phyloP scores from a whole-genome alignment of 2,329 filamentous ascomycete species.

The Nothophaeocryptopus gaeumannii region DNA sequence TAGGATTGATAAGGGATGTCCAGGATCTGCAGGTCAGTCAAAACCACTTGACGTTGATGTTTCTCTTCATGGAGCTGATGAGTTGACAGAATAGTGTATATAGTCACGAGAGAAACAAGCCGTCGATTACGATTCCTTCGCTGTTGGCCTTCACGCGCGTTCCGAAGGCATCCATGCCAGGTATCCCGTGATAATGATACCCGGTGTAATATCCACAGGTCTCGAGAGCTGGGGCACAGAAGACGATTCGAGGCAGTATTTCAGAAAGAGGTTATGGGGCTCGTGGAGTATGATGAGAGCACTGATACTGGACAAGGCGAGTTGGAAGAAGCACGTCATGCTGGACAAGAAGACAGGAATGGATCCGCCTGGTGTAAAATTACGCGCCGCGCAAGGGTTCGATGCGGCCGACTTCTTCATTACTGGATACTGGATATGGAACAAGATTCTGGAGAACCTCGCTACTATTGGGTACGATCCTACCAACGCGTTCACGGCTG shows the following conservation, averaged over 20 bases:
- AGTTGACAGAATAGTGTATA: conserved; percentile 32
- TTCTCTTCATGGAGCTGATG: conserved; percentile 21
- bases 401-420: conserved; percentile 96
- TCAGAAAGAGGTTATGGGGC: conserved; percentile 91
- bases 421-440: conserved; percentile 96
- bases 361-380: conserved; percentile 84
- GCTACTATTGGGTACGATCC: conserved; percentile 96
- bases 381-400: conserved; percentile 91
- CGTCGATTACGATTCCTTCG: conserved; percentile 89
- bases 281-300: conserved; percentile 99
- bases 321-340: conserved; percentile 97
- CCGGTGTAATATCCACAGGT: conserved; percentile 94
- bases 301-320: conserved; percentile 84
- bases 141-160: conserved; percentile 79
- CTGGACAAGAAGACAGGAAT: conserved; percentile 86
- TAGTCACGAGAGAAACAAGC: conserved; percentile 83
- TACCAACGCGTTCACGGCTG: conserved; percentile 65
- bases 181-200: conserved; percentile 94
- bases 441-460: conserved; percentile 95
- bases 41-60: conserved; percentile 32
- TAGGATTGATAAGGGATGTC: conserved; percentile 80
- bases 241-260: conserved; percentile 81
- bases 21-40: conserved; percentile 72
- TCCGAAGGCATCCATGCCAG: conserved; percentile 76
- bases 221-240: conserved; percentile 95